A percentile compares a stretch with the other conserved stretches of the same genome.
Evolutionary conservation across 2,329 filamentous ascomycete species (phyloP).

Genomic region (Neonectria faginata): DNA sequence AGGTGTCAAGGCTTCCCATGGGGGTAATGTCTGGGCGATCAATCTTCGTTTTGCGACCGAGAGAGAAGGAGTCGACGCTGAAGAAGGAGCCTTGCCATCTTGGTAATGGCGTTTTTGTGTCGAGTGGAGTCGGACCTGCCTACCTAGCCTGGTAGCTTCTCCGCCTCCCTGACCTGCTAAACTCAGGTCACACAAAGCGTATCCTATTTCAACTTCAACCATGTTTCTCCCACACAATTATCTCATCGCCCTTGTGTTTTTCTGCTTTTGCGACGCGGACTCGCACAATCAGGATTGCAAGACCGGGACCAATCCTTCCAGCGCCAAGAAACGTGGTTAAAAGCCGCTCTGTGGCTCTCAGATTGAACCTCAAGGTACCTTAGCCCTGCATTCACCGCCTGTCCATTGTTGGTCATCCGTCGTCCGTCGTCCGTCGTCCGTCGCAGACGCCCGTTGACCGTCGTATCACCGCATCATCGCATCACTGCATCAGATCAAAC

Average conservation of each 20-base stretch:
- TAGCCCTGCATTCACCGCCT: constrained; percentile 12
- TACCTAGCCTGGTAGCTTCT: neutral
- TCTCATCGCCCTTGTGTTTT: neutral
- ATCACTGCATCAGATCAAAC: neutral
- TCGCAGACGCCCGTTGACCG: no score
- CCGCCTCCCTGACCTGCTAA: neutral
- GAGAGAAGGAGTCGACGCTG: neutral
- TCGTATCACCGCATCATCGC: neutral
- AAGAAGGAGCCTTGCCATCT: neutral
- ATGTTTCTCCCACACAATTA: neutral
- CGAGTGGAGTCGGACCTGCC: neutral
- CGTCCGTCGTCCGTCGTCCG: no score
- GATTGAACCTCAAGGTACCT: neutral
- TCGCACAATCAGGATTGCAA: neutral
- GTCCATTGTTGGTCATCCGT: no score
- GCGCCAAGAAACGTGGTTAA: neutral
- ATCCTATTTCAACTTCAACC: neutral
- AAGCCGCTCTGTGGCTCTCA: constrained; percentile 4
- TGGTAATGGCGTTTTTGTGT: no score
- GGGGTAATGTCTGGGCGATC: neutral
- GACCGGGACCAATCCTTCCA: no score
- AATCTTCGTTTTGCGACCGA: neutral
- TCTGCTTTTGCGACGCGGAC: neutral
- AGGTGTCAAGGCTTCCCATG: neutral
- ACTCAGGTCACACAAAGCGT: neutral